Base-by-base conservation (phyloP, 345 rosid genomes). In the Crucihimalaya himalaica region DNA sequence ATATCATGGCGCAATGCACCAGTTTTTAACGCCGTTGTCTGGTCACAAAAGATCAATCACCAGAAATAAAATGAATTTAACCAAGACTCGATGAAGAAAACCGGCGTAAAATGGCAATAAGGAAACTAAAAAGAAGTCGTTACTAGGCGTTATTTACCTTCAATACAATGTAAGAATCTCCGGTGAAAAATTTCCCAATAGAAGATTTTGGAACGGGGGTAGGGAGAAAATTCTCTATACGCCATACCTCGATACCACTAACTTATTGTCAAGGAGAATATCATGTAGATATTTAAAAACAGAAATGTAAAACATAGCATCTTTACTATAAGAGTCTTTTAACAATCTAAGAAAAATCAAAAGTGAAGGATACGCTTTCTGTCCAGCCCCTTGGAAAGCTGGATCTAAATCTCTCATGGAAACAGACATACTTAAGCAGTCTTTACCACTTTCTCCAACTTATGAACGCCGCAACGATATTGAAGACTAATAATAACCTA, bases 341-440 rank as follows among this genome's bases (percentile, higher is more conserved):
- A 14, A 45, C 40, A 63, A 10, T 16, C 18, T 18, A 45, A 45
- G 14, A 23, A 28, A 10, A 68, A 68, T 12, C 20, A 23, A 37
- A 79, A 18, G 2, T 43, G 42, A 86, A 92, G 98, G 98, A 92
- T 96, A 96, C 99, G 90, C 87, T 78, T 88, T 92, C 73, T 87
- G 97, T 72, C 99, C 99, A 73, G 95, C 96, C 75, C 96, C 98
- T 79, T 90, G 98, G 81, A 96, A 96, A 77, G 90, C 96, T 73
- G 96, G 81, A 87, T 96, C 99, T 76, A 96, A 84, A 80, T 96
- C 96, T 82, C 91, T 90, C 98, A 92, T 89, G 63, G 99, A 96
- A 81, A 96, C 99, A 71, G 95, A 84, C 97, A 92, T 90, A 71
- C 62, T 68, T 83, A 8, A 57, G 58, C 50, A 71, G 74, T 43